A percentile compares a stretch with the other conserved stretches of the same genome.
Conservation (phyloP, 1,139 yeast species). For the Kodamaea fungicola region DNA sequence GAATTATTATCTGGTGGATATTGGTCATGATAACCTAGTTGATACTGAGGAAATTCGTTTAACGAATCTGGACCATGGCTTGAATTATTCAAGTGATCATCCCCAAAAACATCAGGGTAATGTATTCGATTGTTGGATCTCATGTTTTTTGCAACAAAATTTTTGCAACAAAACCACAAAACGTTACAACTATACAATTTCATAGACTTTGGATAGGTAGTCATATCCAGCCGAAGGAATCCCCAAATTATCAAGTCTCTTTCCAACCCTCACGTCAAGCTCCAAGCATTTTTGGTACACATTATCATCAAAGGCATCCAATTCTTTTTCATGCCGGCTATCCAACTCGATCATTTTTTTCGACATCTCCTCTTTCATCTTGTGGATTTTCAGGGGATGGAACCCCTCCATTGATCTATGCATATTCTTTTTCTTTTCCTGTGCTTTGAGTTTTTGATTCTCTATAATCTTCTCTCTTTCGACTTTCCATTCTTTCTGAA, state of each 20-base stretch:
- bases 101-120: no score
- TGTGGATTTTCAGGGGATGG: slow-evolving; percentile 14
- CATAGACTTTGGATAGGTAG: no score
- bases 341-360: slow-evolving; percentile 7
- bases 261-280: slow-evolving; percentile 15
- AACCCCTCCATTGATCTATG: slow-evolving; percentile 12
- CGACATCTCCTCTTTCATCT: slow-evolving; percentile 7
- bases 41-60: no score
- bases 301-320: slow-evolving; percentile 16
- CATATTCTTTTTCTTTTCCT: slow-evolving; percentile 3
- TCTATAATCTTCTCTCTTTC: slow-evolving; percentile 13
- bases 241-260: slow-evolving; percentile 14
- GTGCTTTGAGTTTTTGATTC: slow-evolving; percentile 8
- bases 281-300: slow-evolving; percentile 15
- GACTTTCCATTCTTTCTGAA: slow-evolving; percentile 15
- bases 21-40: no score
- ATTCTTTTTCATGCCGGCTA: slow-evolving; percentile 9
- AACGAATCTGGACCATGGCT: no score
- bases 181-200: no score
- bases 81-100: no score
- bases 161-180: no score
- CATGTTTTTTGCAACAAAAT: no score
- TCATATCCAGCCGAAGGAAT: slow-evolving; percentile 26
- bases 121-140: no score
- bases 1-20: no score